Percentiles rank a stretch among this genome's conserved stretches.
phyloP scores from a whole-genome alignment of 257 asterid genomes.

The Solanum neorickii region DNA sequence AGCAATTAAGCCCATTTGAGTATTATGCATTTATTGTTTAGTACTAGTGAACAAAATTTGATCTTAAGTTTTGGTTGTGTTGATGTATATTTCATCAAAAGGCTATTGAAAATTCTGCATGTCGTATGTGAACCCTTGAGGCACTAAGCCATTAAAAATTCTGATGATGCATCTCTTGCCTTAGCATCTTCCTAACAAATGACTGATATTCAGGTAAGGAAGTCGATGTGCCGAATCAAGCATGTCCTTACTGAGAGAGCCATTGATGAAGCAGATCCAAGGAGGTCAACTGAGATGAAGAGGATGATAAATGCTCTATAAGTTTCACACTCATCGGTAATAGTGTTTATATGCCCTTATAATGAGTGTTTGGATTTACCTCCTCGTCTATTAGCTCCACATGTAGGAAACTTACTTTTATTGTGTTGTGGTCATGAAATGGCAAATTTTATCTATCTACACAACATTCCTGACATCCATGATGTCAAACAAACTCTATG shows the following conservation, averaged over 20 bases:
- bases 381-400: neutral
- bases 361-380: neutral
- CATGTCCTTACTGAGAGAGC: constrained; percentile 97
- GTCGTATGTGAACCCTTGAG: neutral
- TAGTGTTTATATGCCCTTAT: neutral
- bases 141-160: neutral
- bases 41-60: neutral
- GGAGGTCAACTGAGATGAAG: constrained; percentile 90
- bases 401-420: neutral
- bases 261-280: constrained; percentile 75
- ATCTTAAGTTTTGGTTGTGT: neutral
- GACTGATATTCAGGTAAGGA: constrained; percentile 52
- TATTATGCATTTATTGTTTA: neutral
- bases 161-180: neutral
- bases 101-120: neutral
- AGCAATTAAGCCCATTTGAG: neutral
- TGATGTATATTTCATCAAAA: neutral
- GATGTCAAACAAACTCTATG: neutral
- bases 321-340: neutral
- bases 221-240: constrained; percentile 90
- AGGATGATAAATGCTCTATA: constrained; percentile 75
- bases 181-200: neutral
- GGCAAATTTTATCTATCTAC: neutral
- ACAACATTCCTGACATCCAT: neutral
- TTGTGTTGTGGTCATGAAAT: neutral